A percentile compares a stretch with the other conserved stretches of the same genome.
Evolutionary conservation across 2,329 filamentous ascomycete genomes (phyloP).

Genomic region (Ceratocystis variospora): DNA sequence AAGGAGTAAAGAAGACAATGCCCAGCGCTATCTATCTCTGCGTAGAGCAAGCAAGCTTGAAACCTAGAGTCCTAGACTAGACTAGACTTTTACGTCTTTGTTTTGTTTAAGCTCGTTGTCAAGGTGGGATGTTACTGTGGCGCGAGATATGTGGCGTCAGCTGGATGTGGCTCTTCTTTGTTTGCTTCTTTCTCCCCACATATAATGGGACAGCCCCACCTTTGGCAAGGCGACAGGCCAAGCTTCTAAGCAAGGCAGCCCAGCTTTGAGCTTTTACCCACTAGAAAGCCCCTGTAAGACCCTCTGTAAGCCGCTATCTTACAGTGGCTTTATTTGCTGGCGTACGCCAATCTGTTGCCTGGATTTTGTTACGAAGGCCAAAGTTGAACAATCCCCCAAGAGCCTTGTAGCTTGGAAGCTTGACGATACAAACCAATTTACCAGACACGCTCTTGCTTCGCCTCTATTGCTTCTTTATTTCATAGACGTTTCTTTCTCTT

Average conservation of each 20-base stretch:
- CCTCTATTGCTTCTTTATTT: neutral
- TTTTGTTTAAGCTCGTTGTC: neutral
- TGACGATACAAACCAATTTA: neutral
- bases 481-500: neutral
- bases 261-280: neutral
- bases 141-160: neutral
- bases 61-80: neutral
- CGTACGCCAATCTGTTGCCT: slow-evolving; percentile 17
- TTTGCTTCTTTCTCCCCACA: neutral
- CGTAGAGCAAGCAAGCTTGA: too few species aligned
- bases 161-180: neutral
- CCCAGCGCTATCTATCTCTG: too few species aligned
- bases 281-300: neutral
- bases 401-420: neutral
- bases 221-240: slow-evolving; percentile 13
- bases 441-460: too few species aligned
- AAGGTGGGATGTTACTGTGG: slow-evolving; percentile 14
- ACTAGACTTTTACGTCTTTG: neutral
- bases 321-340: slow-evolving; percentile 6
- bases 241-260: neutral
- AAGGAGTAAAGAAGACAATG: too few species aligned
- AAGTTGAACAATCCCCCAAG: neutral
- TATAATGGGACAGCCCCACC: slow-evolving; percentile 1
- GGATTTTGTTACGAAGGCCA: neutral
- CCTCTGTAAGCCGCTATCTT: neutral